Base-by-base conservation (phyloP, 2,329 filamentous ascomycete species). In the Diaporthe sp. region DNA sequence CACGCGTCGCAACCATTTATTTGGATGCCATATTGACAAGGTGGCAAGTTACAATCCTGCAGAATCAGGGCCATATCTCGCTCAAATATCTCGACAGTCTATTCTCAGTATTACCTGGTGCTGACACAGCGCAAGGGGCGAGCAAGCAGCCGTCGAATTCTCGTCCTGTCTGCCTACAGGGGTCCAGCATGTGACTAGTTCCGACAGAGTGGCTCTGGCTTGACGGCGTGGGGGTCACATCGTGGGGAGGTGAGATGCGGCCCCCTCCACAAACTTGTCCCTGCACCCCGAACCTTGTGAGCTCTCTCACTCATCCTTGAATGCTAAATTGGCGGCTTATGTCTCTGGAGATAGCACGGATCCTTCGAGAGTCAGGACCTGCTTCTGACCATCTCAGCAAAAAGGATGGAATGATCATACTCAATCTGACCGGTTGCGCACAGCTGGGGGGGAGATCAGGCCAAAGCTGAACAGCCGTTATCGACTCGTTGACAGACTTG, bases 121-220 rank as follows among this genome's bases (percentile, higher is more conserved):
- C 65, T 39, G 65, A 68, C 42, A 15, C n/a, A 15, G 42, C 25
- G 13, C 59, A 46, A 39, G 22, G 37, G 53, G 15, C 46, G 22
- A 46, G 57, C 53, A 46, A 55, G 59, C 42, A 57, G 46, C 22
- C 28, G 37, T 72, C 67, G 58, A 59, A 17, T 25, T 49, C 31
- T 72, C 51, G 53, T 51, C 58, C 28, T 34, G 62, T 58, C n/a
- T 55, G 31, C 49, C 46, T 51, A 10, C 72, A 71, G 51, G 59
- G 58, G 39, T 73, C 61, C 65, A 72, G 67, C 61, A 17, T 72
- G 17, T 55, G 37, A 22, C 44, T 44, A 28, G 55, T 72, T 76
- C 75, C 75, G 75, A 76, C 75, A 76, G 69, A 46, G 46, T 74
- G 75, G 75, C 75, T 76, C 73, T 75, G 75, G 73, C 73, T 76